These are phyloP conservation scores for Hortaea werneckii DNA, from an alignment of 2,329 filamentous ascomycete species.

Conservation along the genomic window DNA sequence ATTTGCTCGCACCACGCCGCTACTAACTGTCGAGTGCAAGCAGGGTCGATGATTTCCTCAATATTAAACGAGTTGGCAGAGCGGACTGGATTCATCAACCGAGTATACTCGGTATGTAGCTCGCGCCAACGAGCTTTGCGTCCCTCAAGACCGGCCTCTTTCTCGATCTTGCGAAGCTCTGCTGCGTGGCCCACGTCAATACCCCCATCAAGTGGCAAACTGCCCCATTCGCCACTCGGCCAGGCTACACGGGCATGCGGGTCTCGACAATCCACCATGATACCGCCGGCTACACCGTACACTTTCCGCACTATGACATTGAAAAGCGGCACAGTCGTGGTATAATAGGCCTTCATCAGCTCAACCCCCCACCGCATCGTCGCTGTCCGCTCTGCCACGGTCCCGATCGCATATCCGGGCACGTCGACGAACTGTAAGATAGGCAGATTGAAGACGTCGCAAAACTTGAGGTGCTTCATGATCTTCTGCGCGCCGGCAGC, in stretches of 20 bases:
- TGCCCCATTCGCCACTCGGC: constrained; percentile 53
- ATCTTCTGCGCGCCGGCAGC: constrained; percentile 52
- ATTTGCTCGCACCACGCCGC: constrained; percentile 47
- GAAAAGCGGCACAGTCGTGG: constrained; percentile 53
- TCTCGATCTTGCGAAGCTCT: constrained; percentile 46
- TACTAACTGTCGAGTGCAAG: constrained; percentile 45
- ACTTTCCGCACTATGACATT: constrained; percentile 51
- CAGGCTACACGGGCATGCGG: constrained; percentile 52
- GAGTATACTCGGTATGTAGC: constrained; percentile 49
- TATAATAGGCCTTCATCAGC: constrained; percentile 51
- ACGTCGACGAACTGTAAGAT: constrained; percentile 55
- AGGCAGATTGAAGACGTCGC: constrained; percentile 56
- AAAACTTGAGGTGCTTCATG: constrained; percentile 50
- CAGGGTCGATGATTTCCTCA: constrained; percentile 56
- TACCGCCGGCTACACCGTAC: constrained; percentile 54
- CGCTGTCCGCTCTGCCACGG: constrained; percentile 50
- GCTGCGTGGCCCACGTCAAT: constrained; percentile 55
- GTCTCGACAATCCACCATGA: constrained; percentile 54
- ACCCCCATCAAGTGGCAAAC: constrained; percentile 51
- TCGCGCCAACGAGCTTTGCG: constrained; percentile 43
- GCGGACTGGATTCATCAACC: constrained; percentile 54
- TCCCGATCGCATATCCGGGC: constrained; percentile 55
- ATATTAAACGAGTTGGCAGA: constrained; percentile 55
- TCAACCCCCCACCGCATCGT: constrained; percentile 57
- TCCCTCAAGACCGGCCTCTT: constrained; percentile 40